Evolutionary conservation across 2,329 filamentous ascomycete species (phyloP).

Genomic region (Orbilia javanica): DNA sequence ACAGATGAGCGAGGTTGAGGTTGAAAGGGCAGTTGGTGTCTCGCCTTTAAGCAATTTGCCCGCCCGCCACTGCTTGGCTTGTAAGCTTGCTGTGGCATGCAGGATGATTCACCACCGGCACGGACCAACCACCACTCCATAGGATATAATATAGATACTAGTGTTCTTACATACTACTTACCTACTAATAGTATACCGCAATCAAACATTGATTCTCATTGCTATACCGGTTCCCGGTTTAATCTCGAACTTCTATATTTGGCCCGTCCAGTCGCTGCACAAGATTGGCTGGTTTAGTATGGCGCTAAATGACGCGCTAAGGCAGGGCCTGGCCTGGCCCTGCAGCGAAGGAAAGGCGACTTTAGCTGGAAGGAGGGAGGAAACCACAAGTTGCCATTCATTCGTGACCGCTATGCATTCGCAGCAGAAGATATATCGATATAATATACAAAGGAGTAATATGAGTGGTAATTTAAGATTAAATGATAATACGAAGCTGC

Average conservation of each 20-base stretch:
- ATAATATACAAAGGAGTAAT: constrained; percentile 34
- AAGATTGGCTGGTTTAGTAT: constrained; percentile 37
- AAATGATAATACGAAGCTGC: constrained; percentile 5
- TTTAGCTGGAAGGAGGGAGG: not conserved
- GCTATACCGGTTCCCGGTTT: constrained; percentile 12
- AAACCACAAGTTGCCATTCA: constrained; percentile 11
- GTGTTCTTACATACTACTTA: too few species aligned
- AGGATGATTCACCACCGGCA: constrained; percentile 49
- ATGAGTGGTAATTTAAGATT: constrained; percentile 18
- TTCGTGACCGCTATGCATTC: constrained; percentile 19
- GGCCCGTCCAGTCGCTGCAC: constrained; percentile 22
- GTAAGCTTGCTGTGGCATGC: constrained; percentile 8
- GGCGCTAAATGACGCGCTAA: constrained; percentile 54
- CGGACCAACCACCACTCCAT: not conserved
- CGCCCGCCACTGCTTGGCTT: constrained; percentile 41
- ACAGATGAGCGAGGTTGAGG: constrained; percentile 26
- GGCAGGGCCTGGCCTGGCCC: constrained; percentile 15
- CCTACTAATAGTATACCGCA: not conserved
- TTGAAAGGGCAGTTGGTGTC: constrained; percentile 48
- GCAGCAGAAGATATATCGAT: constrained; percentile 27
- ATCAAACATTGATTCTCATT: not conserved
- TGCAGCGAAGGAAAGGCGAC: not conserved
- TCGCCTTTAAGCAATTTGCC: constrained; percentile 48
- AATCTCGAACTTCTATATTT: constrained; percentile 44
- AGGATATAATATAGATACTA: too few species aligned